Evolutionary conservation across 2,329 filamentous ascomycete genomes (phyloP).

Genomic region (Diplodia sapinea): DNA sequence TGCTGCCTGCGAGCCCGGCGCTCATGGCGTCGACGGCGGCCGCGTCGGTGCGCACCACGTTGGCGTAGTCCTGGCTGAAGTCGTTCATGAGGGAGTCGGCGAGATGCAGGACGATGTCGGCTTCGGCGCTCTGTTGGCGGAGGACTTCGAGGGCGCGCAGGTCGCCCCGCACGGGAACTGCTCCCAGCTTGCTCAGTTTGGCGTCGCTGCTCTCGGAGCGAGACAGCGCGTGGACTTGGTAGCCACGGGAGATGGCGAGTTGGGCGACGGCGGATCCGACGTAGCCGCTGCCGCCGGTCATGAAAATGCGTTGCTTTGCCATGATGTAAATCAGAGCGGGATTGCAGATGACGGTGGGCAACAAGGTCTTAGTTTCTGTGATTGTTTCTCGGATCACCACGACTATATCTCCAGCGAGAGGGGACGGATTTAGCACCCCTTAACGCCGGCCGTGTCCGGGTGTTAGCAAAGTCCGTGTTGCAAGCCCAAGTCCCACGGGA

Average conservation of each 20-base stretch:
- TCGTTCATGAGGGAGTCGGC: slow-evolving; percentile 43
- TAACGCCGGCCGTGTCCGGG: too few relatives aligned
- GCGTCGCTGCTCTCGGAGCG: slow-evolving; percentile 46
- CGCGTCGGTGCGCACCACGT: slow-evolving; percentile 42
- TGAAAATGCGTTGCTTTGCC: slow-evolving; percentile 35
- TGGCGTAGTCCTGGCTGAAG: slow-evolving; percentile 36
- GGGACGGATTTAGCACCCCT: too few relatives aligned
- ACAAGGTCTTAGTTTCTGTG: too few relatives aligned
- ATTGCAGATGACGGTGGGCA: too few relatives aligned
- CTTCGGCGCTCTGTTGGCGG: slow-evolving; percentile 45
- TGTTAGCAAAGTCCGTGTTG: too few relatives aligned
- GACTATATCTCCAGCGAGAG: too few relatives aligned
- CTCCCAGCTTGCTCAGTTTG: slow-evolving; percentile 36
- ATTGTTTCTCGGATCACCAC: too few relatives aligned
- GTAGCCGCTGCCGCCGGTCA: slow-evolving; percentile 38
- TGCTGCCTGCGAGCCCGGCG: slow-evolving; percentile 42
- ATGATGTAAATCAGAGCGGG: background rate
- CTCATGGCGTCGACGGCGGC: slow-evolving; percentile 50
- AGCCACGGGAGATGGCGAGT: slow-evolving; percentile 48
- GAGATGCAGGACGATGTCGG: slow-evolving; percentile 55
- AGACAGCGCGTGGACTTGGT: slow-evolving; percentile 52
- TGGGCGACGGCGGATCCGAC: slow-evolving; percentile 41
- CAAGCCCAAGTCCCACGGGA: too few relatives aligned
- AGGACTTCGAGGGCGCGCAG: slow-evolving; percentile 49
- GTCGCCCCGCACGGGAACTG: slow-evolving; percentile 49